Evolutionary conservation across 176 grass and related monocot species (phyloP).

Genomic region (Hordeum vulgare): DNA sequence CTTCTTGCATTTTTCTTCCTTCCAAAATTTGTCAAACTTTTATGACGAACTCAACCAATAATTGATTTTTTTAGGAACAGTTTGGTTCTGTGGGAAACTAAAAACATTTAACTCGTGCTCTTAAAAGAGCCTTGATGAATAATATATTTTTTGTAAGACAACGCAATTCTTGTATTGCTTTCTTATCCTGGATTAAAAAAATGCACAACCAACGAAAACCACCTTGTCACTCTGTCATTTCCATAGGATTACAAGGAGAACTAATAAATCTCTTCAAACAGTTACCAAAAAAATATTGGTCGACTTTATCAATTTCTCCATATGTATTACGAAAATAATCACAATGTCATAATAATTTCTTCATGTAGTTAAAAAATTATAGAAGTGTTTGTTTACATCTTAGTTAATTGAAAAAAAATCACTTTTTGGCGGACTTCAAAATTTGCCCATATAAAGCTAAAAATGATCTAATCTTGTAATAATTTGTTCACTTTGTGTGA

Average conservation of each 20-base stretch:
- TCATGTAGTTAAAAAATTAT: too few relatives aligned
- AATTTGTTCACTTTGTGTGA: too few relatives aligned
- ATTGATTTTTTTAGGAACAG: neutral
- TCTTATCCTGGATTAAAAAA: neutral
- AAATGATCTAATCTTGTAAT: too few relatives aligned
- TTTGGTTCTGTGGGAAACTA: neutral
- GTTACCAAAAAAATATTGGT: too few relatives aligned
- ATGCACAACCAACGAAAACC: neutral
- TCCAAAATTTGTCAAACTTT: neutral
- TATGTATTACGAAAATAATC: too few relatives aligned
- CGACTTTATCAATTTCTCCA: too few relatives aligned
- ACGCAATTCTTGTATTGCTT: too few relatives aligned
- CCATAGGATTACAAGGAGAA: neutral
- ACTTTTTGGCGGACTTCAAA: too few relatives aligned
- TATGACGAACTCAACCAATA: neutral
- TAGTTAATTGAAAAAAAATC: too few relatives aligned
- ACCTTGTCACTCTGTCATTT: neutral
- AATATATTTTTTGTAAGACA: neutral
- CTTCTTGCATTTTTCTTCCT: conserved; percentile 4
- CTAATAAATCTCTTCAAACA: neutral
- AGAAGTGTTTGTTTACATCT: too few relatives aligned
- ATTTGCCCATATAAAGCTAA: too few relatives aligned
- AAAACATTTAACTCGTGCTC: neutral
- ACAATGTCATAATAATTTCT: too few relatives aligned
- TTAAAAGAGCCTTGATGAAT: neutral